phyloP scores from a whole-genome alignment of 1,139 yeast species.

The Debaryomyces singareniensis region DNA sequence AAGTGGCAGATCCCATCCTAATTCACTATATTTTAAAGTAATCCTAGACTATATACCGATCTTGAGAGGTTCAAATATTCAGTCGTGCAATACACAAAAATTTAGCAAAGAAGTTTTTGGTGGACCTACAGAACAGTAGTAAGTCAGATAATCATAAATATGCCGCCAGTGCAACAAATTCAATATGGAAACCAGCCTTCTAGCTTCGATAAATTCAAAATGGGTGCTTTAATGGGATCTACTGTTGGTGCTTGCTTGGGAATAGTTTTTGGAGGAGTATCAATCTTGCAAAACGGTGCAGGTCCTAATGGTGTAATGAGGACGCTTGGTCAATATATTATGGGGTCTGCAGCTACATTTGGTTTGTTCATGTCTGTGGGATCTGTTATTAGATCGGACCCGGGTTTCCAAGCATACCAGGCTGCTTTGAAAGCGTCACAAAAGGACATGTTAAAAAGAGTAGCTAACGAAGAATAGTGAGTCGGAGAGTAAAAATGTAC shows the following conservation, averaged over 20 bases:
- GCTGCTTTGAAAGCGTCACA: conserved; percentile 31
- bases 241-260: conserved; percentile 97
- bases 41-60: not conserved
- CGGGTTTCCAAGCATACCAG: conserved; percentile 39
- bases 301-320: conserved; percentile 99
- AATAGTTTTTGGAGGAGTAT: conserved; percentile 86
- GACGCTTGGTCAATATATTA: conserved; percentile 92
- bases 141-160: too few relatives aligned
- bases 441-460: conserved; percentile 29
- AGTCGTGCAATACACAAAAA: not conserved
- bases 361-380: conserved; percentile 96
- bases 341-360: conserved; percentile 95
- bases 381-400: conserved; percentile 80
- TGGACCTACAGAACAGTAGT: too few relatives aligned
- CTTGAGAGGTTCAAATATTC: not conserved
- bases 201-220: conserved; percentile 90
- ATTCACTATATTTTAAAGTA: not conserved
- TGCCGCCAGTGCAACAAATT: conserved; percentile 85
- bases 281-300: conserved; percentile 87
- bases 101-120: too few relatives aligned
- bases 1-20: conserved; percentile 49
- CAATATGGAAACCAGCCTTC: conserved; percentile 78
- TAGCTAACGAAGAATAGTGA: conserved; percentile 10
- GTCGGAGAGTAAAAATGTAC: too few relatives aligned
- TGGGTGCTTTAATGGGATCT: conserved; percentile 97